Evolutionary conservation across 2,329 filamentous ascomycete species (phyloP).

Genomic region (Alternaria dauci): DNA sequence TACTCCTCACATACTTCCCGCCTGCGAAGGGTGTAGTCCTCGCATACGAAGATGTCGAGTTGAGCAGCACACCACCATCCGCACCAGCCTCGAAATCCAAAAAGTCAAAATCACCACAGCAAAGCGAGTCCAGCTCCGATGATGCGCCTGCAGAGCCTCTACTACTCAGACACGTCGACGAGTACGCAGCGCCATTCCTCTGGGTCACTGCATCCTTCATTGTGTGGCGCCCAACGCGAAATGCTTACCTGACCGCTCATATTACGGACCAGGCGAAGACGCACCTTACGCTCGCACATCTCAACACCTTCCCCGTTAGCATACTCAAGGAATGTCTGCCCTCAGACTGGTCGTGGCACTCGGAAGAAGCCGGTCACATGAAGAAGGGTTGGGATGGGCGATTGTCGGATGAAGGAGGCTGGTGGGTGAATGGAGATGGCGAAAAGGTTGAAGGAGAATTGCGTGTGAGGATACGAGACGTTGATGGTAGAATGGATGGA

Average conservation of each 20-base stretch:
- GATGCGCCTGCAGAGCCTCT: slow-evolving; percentile 18
- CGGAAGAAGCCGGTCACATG: slow-evolving; percentile 29
- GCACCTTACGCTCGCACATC: slow-evolving; percentile 87
- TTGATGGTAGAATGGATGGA: slow-evolving; percentile 72
- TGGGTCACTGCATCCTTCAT: slow-evolving; percentile 91
- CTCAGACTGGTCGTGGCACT: slow-evolving; percentile 76
- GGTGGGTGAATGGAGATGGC: slow-evolving; percentile 78
- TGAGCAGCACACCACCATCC: slow-evolving; percentile 65
- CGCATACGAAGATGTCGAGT: slow-evolving; percentile 72
- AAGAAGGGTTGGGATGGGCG: slow-evolving; percentile 38
- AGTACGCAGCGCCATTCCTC: slow-evolving; percentile 85
- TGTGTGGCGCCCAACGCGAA: slow-evolving; percentile 78
- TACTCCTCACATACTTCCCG: slow-evolving; percentile 79
- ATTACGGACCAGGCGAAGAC: slow-evolving; percentile 89
- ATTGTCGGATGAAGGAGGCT: slow-evolving; percentile 63
- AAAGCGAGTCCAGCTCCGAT: slow-evolving; percentile 8
- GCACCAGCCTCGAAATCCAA: slow-evolving; percentile 5
- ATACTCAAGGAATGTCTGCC: slow-evolving; percentile 82
- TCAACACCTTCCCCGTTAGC: slow-evolving; percentile 90
- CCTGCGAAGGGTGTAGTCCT: slow-evolving; percentile 77
- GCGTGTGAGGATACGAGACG: slow-evolving; percentile 81
- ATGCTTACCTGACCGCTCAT: slow-evolving; percentile 78
- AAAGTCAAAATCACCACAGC: slow-evolving; percentile 16
- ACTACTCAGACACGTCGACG: slow-evolving; percentile 54
- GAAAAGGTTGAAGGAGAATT: slow-evolving; percentile 63